A percentile compares a stretch with the other conserved stretches of the same genome.
Evolutionary conservation across 306 rosid genomes (phyloP).

Genomic region (Inga oerstediana): DNA sequence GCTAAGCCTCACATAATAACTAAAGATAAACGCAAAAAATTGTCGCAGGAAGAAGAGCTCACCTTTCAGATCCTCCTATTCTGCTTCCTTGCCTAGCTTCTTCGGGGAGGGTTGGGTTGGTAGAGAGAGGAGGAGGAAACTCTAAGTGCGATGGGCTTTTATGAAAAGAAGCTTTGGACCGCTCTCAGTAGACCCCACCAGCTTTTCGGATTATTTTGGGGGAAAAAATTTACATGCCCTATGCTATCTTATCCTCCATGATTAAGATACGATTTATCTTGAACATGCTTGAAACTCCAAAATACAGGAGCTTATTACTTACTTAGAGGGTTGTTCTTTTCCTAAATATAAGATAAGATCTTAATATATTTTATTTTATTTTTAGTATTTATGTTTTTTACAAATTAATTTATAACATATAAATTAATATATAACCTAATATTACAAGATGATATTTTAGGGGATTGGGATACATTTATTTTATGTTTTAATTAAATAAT

Average conservation of each 20-base stretch:
- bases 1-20: neutral
- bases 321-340: too few species aligned
- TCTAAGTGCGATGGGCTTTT: neutral
- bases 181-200: neutral
- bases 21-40: neutral
- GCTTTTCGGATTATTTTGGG: neutral
- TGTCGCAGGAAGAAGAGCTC: neutral
- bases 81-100: neutral
- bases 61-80: constrained; percentile 33
- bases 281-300: too few species aligned
- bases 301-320: too few species aligned
- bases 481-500: too few species aligned
- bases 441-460: too few species aligned
- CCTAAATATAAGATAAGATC: too few species aligned
- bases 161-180: neutral
- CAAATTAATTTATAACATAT: too few species aligned
- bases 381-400: too few species aligned
- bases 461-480: too few species aligned
- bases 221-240: neutral
- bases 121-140: neutral
- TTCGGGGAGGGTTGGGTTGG: neutral
- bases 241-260: neutral
- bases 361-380: too few species aligned
- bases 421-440: too few species aligned
- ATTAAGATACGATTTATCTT: neutral